Conservation (phyloP, 2,329 filamentous ascomycete species). For the Aspergillus costaricaensis region DNA sequence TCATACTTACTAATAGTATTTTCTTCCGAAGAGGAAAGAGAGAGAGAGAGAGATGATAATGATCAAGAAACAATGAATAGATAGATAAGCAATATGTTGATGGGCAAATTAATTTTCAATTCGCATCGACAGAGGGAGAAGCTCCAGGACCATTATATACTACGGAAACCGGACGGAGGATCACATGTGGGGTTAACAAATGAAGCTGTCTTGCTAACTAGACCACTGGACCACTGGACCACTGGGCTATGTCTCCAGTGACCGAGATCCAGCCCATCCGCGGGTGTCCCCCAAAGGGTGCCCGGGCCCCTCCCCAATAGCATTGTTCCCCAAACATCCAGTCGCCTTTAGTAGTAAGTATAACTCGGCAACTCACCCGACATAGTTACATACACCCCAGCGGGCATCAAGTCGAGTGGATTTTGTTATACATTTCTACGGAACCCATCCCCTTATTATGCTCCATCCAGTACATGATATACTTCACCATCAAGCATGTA, state of each 20-base stretch:
- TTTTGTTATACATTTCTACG: no score
- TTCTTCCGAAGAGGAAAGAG: background rate
- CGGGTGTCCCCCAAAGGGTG: background rate
- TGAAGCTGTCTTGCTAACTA: slow-evolving; percentile 1
- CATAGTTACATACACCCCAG: no score
- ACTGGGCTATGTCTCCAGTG: background rate
- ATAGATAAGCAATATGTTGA: background rate
- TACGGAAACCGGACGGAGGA: slow-evolving; percentile 6
- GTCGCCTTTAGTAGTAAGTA: no score
- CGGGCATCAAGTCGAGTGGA: no score
- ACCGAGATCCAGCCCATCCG: background rate
- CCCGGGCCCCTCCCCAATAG: background rate
- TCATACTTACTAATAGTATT: no score
- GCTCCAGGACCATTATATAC: slow-evolving; percentile 1
- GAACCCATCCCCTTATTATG: no score
- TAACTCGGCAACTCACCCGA: no score
- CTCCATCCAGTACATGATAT: no score
- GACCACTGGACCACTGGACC: no score
- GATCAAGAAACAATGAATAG: background rate
- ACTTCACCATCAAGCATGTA: background rate
- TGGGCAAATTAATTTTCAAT: background rate
- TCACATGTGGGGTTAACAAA: slow-evolving; percentile 23
- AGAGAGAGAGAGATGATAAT: background rate
- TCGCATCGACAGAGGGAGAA: background rate
- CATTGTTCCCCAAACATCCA: background rate